Percentiles rank a stretch among this genome's conserved stretches.
Conservation (phyloP, 305 asterid species). For the Fraxinus albicans region DNA sequence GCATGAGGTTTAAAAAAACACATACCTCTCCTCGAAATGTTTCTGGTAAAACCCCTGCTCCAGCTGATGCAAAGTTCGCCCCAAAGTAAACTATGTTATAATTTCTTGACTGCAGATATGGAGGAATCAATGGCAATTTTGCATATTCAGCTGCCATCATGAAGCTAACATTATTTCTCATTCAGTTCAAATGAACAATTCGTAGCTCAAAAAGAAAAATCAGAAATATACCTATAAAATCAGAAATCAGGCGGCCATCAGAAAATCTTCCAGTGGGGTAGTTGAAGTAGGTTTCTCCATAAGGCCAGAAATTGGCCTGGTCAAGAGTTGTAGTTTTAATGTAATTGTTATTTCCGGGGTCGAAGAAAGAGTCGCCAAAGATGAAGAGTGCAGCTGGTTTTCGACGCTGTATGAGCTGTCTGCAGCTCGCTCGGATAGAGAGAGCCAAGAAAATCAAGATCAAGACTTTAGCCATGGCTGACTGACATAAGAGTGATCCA, state of each 20-base stretch:
- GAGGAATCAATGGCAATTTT: conserved; percentile 43
- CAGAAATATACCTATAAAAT: conserved; percentile 42
- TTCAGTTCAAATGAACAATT: neutral
- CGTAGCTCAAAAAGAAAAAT: neutral
- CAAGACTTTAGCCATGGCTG: conserved; percentile 25
- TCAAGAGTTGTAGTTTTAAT: conserved; percentile 60
- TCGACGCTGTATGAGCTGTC: conserved; percentile 7
- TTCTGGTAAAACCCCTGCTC: conserved; percentile 60
- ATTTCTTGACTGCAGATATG: conserved; percentile 43
- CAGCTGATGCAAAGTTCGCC: conserved; percentile 71
- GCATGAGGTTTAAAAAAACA: conserved; percentile 15
- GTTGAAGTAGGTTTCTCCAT: conserved; percentile 51
- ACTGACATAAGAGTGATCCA: neutral
- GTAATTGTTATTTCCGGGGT: conserved; percentile 70
- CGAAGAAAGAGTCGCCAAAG: conserved; percentile 69
- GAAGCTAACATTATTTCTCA: neutral
- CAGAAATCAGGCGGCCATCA: conserved; percentile 64
- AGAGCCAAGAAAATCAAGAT: conserved; percentile 15
- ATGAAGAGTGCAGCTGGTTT: conserved; percentile 36
- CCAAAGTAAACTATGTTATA: conserved; percentile 26
- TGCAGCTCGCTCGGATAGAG: neutral
- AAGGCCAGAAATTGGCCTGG: conserved; percentile 66
- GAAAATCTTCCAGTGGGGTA: conserved; percentile 72
- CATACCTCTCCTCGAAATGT: conserved; percentile 59
- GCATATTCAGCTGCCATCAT: conserved; percentile 48